Base-by-base conservation (phyloP, 345 rosid species). In the Mallotus nudiflorus region DNA sequence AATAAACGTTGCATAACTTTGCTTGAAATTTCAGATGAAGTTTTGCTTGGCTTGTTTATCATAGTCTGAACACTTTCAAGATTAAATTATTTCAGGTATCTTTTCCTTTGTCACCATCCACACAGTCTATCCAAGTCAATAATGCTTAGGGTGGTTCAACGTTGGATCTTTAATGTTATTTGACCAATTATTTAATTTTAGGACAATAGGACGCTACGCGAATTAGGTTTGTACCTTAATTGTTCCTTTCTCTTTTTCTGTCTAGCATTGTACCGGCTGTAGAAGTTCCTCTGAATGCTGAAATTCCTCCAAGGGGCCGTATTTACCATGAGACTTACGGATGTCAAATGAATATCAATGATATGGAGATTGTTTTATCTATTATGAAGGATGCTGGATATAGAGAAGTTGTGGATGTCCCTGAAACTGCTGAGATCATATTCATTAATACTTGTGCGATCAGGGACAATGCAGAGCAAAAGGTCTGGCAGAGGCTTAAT, bases 401-500 rank as follows among this genome's bases (percentile, higher is more conserved):
- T 40, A 76, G 75, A 70, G 96, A 95, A 73, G 29, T 86, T 35
- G 95, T 90, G 24, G 74, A 81, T 11, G 87, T 68, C 54, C 97
- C 97, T 0, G 97, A 95, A 85, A 87, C 83, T 68, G 99, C 97
- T 0, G 99, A 95, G 79, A 80, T 90, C 59, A 95, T 95, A 56
- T 89, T 95, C 69, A 75, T 95, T 55, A 91, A 91, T 79, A 95
- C 97, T 8, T 94, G 97, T 65, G 96, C 97, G 13, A 94, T 94
- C 57, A 78, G 97, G 61, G 98, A 94, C 73, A 90, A 91, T 66
- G 97, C 96, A 0, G 98, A 95, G 69, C 99, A 91, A 61, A 91
- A 84, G 74, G 97, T 91, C 10, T 91, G 99, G 99, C 97, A 95
- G 80, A 84, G 97, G 67, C 97, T 95, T 62, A 91, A 95, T 81